Conservation (phyloP, 2,329 filamentous ascomycete genomes). For the Penicillium frequentans region DNA sequence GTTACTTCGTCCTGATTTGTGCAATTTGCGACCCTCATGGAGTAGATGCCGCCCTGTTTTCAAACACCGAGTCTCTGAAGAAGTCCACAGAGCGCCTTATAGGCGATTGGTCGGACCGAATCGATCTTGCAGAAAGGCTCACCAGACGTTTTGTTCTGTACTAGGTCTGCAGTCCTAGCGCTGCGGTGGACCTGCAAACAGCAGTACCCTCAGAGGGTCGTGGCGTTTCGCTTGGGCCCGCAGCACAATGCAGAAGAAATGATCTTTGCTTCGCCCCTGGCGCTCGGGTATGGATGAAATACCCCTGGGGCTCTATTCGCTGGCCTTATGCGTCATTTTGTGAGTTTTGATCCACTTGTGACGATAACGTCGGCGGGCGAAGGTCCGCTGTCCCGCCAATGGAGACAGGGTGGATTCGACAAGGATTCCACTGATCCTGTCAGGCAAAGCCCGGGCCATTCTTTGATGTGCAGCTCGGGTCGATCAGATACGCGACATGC, state of each 20-base stretch:
- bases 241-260: not conserved
- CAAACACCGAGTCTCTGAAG: not conserved
- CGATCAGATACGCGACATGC: constrained; percentile 6
- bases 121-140: not conserved
- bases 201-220: not conserved
- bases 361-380: not conserved
- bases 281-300: not conserved
- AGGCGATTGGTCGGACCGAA: not conserved
- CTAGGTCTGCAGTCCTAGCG: not conserved
- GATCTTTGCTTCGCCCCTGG: not conserved
- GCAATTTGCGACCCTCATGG: not conserved
- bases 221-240: not conserved
- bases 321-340: constrained; percentile 7
- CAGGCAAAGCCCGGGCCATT: constrained; percentile 1
- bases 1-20: not conserved
- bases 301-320: constrained; percentile 4
- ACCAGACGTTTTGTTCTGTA: not conserved
- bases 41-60: not conserved
- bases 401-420: constrained; percentile 3
- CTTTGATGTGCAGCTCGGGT: constrained; percentile 1
- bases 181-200: not conserved
- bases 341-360: constrained; percentile 1
- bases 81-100: not conserved
- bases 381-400: constrained; percentile 1
- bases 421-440: constrained; percentile 5